Percentiles rank a stretch among this genome's conserved stretches.
Conservation (phyloP, 768 basidiomycete species). For the Lyophyllum semitale region DNA sequence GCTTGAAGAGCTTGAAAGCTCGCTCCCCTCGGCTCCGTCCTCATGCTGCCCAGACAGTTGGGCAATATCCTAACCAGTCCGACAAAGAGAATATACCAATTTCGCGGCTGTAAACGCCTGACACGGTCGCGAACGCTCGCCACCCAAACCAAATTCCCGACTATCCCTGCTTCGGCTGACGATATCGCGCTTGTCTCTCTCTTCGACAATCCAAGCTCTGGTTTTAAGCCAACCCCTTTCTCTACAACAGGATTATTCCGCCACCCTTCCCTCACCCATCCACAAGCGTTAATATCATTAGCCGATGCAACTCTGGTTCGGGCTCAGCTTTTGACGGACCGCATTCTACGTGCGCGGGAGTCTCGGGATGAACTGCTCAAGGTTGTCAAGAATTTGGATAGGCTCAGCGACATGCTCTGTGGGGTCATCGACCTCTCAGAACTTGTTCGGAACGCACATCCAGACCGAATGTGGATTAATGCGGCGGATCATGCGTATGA, state of each 20-base stretch:
- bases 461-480: conserved; percentile 79
- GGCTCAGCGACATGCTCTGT: conserved; percentile 94
- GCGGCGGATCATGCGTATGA: conserved; percentile 89
- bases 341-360: conserved; percentile 75
- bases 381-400: conserved; percentile 94
- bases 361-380: conserved; percentile 74
- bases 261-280: conserved; percentile 70
- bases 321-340: conserved; percentile 79
- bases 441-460: conserved; percentile 90
- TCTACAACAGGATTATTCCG: conserved; percentile 82
- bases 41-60: conserved; percentile 45
- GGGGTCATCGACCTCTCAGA: conserved; percentile 97
- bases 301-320: conserved; percentile 80
- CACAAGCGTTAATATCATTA: conserved; percentile 68
- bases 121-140: conserved; percentile 30
- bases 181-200: conserved; percentile 67
- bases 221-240: conserved; percentile 40
- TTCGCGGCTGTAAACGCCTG: conserved; percentile 19
- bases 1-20: neutral
- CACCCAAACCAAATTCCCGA: conserved; percentile 39
- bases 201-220: conserved; percentile 65
- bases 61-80: conserved; percentile 43
- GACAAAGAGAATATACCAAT: conserved; percentile 26
- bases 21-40: conserved; percentile 3
- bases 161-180: conserved; percentile 62